Base-by-base conservation (phyloP, 768 basidiomycete genomes). In the Auricularia sp. region DNA sequence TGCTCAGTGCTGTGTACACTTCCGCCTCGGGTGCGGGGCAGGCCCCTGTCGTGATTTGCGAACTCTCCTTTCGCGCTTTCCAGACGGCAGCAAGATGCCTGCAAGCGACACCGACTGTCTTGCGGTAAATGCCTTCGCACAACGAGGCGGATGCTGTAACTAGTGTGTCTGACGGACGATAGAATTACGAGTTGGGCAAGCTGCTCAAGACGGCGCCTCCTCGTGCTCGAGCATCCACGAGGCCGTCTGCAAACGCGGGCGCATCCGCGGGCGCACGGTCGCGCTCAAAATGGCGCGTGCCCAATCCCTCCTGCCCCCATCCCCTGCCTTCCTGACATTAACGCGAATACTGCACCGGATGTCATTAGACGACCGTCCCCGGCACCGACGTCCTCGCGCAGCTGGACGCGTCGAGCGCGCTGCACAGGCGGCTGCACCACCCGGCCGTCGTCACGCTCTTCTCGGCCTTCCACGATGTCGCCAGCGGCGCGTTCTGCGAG, bases 371-470 rank as follows among this genome's bases (percentile, higher is more conserved):
- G 29, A 29, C 29, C 29, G 29, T 29, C 29, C 0, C 29, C 29
- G 0, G 62, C 44, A 14, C 1, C 12, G 43, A 53, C 12, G 29
- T 2, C 29, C n/a, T 66, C 12, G 35, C 54, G 18, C 11, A 61
- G 58, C 64, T 60, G 29, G 58, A 60, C 2, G 43, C 64, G 3
- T 68, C 74, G 6, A 66, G 71, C 18, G 61, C 69, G 0, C 66
- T 82, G 34, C 79, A 82, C 65, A 75, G 74, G 56, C 70, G 77
- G 0, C 72, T 84, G 18, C 77, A 77, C 66, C 83, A 84, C 69
- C 83, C 83, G 3, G 77, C 76, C 47, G 75, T 84, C 62, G 74
- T 81, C 16, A 76, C 82, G 29, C 68, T 83, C 3, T 73, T 81
- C n/a, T 78, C 78, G 10, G 68, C 68, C 2, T 81, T 82, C 64